Percentiles rank a stretch among this genome's conserved stretches.
Conservation (phyloP, 495 filamentous ascomycete species). For the Jackrogersella multiformis region DNA sequence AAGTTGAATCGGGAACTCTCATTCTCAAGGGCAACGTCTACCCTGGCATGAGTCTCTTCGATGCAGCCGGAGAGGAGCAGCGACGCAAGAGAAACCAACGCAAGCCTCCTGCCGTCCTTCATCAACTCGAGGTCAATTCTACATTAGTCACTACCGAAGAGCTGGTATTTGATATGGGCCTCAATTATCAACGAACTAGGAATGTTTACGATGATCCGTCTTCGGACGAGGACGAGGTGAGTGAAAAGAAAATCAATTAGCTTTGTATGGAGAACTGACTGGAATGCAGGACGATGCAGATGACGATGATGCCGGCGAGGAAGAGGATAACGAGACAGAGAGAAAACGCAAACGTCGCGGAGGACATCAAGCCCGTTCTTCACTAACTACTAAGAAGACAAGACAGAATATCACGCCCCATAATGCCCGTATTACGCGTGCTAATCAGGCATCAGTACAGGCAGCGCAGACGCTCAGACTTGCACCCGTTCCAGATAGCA, state of each 20-base stretch:
- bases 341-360: constrained; percentile 45
- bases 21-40: constrained; percentile 79
- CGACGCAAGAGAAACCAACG: constrained; percentile 86
- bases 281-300: constrained; percentile 30
- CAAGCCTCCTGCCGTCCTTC: constrained; percentile 76
- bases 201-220: constrained; percentile 63
- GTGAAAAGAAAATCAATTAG: constrained; percentile 20
- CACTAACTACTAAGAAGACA: constrained; percentile 33
- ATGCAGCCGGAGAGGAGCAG: constrained; percentile 80
- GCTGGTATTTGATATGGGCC: constrained; percentile 67
- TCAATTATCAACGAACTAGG: constrained; percentile 62
- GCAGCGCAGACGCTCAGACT: constrained; percentile 4
- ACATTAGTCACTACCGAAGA: constrained; percentile 74
- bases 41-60: constrained; percentile 90
- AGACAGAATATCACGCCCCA: constrained; percentile 16
- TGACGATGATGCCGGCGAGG: constrained; percentile 26
- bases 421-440: constrained; percentile 18
- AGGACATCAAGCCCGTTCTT: constrained; percentile 9
- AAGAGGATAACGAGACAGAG: constrained; percentile 3
- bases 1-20: constrained; percentile 50
- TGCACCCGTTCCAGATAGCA: not conserved
- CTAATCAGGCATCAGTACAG: constrained; percentile 10
- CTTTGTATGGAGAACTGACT: constrained; percentile 13
- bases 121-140: constrained; percentile 75
- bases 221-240: constrained; percentile 56